Percentiles rank a stretch among this genome's conserved stretches.
Conservation (phyloP, 1,139 yeast genomes). For the Scheffersomyces cryptocercus region DNA sequence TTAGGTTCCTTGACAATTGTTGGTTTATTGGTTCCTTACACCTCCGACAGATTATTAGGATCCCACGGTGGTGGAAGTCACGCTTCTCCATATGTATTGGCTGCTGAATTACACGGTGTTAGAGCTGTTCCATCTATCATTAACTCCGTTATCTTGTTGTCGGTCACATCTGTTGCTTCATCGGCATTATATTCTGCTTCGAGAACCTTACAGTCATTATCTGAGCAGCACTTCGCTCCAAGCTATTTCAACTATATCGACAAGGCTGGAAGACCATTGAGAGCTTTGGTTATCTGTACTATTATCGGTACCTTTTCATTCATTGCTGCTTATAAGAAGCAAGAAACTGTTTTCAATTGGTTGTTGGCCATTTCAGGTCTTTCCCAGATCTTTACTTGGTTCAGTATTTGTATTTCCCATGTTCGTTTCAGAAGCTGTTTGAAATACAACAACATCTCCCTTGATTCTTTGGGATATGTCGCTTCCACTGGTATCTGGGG, state of each 20-base stretch:
- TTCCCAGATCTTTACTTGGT: constrained; percentile 46
- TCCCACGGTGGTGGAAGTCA: constrained; percentile 34
- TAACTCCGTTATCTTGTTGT: constrained; percentile 44
- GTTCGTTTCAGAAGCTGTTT: constrained; percentile 45
- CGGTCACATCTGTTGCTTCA: constrained; percentile 48
- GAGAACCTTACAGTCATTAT: constrained; percentile 44
- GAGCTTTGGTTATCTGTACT: constrained; percentile 36
- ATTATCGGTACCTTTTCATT: constrained; percentile 29
- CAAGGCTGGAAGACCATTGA: constrained; percentile 44
- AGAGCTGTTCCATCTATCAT: constrained; percentile 41
- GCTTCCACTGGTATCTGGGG: constrained; percentile 45
- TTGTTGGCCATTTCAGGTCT: constrained; percentile 46
- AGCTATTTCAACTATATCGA: constrained; percentile 43
- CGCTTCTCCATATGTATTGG: constrained; percentile 49
- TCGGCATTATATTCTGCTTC: constrained; percentile 47
- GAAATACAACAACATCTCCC: constrained; percentile 33
- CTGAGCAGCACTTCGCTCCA: constrained; percentile 48
- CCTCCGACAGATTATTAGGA: constrained; percentile 42
- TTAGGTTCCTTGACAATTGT: constrained; percentile 43
- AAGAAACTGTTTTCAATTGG: constrained; percentile 46
- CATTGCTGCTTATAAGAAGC: constrained; percentile 43
- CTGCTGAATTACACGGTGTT: constrained; percentile 43
- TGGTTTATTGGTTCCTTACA: constrained; percentile 44
- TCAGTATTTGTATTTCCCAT: constrained; percentile 42
- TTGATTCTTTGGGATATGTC: constrained; percentile 39